These are phyloP conservation scores for Vinca major DNA, from an alignment of 305 asterid species.

Conservation along the genomic window DNA sequence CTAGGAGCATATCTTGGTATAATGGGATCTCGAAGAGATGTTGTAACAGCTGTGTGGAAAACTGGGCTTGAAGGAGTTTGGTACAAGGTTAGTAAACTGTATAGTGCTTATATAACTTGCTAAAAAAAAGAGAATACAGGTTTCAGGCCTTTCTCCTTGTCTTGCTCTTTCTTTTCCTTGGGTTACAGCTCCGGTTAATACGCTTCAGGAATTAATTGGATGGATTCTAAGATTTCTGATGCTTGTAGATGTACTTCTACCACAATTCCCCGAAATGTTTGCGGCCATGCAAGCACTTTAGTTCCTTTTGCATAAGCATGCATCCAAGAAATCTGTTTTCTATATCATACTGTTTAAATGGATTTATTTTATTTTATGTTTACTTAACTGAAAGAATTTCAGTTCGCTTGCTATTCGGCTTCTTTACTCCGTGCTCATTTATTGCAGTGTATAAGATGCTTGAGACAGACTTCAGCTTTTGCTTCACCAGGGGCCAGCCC, in stretches of 20 bases:
- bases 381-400: neutral
- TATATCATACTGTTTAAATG: neutral
- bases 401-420: neutral
- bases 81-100: constrained; percentile 58
- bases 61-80: constrained; percentile 97
- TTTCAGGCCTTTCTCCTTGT: neutral
- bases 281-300: too few relatives aligned
- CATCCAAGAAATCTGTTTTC: neutral
- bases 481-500: constrained; percentile 50
- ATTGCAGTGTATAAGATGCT: constrained; percentile 92
- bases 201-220: neutral
- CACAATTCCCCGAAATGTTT: too few relatives aligned
- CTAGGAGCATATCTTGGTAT: constrained; percentile 98
- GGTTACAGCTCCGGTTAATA: neutral
- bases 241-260: too few relatives aligned
- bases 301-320: too few relatives aligned
- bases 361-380: too few relatives aligned
- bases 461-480: constrained; percentile 89
- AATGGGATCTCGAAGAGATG: constrained; percentile 98
- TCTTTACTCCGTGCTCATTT: neutral
- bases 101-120: too few relatives aligned
- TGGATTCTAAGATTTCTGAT: too few relatives aligned
- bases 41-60: constrained; percentile 92
- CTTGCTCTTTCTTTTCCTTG: neutral
- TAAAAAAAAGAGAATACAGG: too few relatives aligned